phyloP scores from a whole-genome alignment of 345 rosid genomes.

The Brassica incana region DNA sequence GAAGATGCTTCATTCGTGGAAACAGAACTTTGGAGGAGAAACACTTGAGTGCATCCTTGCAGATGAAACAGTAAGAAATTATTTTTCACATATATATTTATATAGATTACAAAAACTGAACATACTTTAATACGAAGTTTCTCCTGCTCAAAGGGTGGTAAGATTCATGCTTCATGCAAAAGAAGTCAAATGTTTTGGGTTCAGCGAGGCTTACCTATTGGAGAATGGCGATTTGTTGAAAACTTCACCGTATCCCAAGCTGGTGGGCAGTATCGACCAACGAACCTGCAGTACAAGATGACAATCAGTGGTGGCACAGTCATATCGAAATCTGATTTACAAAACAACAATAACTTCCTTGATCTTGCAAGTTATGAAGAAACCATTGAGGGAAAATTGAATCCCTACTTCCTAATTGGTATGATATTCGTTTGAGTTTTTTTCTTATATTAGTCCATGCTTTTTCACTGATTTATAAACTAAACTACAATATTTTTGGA shows the following conservation, averaged over 20 bases:
- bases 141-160: background rate
- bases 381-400: background rate
- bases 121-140: background rate
- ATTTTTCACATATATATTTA: background rate
- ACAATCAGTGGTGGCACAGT: background rate
- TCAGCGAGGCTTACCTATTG: background rate
- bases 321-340: background rate
- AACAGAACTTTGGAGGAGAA: background rate
- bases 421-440: background rate
- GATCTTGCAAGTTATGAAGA: background rate
- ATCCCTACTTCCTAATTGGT: background rate
- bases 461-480: background rate
- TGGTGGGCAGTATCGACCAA: background rate
- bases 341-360: background rate
- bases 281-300: background rate
- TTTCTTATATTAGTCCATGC: background rate
- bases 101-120: background rate
- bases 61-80: background rate
- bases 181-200: background rate
- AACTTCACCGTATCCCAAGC: background rate
- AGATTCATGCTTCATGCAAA: background rate
- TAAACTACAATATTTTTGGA: too few species aligned
- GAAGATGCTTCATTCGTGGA: background rate
- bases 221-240: background rate
- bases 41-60: background rate